These are phyloP conservation scores for Xylariaceae sp. DNA, from an alignment of 2,329 filamentous ascomycete genomes.

Conservation along the genomic window DNA sequence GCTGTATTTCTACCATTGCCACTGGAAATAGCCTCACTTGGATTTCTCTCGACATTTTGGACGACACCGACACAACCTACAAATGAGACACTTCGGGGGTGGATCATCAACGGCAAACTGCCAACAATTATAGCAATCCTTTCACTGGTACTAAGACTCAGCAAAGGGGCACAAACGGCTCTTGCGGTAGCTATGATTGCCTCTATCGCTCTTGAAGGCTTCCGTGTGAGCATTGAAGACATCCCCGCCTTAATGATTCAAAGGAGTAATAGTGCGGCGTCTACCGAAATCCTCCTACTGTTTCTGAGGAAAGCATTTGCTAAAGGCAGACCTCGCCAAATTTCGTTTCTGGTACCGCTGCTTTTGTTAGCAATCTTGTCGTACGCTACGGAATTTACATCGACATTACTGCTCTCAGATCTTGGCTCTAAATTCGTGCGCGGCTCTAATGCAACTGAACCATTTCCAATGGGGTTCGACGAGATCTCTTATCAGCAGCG, in stretches of 20 bases:
- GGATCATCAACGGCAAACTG: conserved; percentile 6
- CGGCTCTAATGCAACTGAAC: not conserved
- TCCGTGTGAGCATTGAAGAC: not conserved
- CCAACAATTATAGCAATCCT: conserved; percentile 2
- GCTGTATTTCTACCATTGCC: conserved; percentile 1
- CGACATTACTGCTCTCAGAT: conserved; percentile 10
- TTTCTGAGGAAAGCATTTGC: not conserved
- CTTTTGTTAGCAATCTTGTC: not conserved
- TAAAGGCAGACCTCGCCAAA: not conserved
- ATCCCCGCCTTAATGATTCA: conserved; percentile 12
- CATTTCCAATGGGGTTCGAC: conserved; percentile 5
- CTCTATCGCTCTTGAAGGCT: conserved; percentile 7
- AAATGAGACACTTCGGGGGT: not conserved
- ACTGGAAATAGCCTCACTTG: not conserved
- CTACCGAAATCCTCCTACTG: not conserved
- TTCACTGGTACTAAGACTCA: conserved; percentile 2
- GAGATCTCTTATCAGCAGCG: not conserved
- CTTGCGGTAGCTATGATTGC: conserved; percentile 13
- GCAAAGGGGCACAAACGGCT: conserved; percentile 1
- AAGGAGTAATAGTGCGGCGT: conserved; percentile 1
- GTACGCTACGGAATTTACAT: conserved; percentile 1
- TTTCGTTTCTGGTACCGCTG: not conserved
- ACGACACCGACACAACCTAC: conserved; percentile 1
- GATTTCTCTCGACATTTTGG: conserved; percentile 10
- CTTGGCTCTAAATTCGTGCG: not conserved